These are phyloP conservation scores for Wallacemonas sp. DNA, from an alignment of 208 protist species.

Conservation along the genomic window DNA sequence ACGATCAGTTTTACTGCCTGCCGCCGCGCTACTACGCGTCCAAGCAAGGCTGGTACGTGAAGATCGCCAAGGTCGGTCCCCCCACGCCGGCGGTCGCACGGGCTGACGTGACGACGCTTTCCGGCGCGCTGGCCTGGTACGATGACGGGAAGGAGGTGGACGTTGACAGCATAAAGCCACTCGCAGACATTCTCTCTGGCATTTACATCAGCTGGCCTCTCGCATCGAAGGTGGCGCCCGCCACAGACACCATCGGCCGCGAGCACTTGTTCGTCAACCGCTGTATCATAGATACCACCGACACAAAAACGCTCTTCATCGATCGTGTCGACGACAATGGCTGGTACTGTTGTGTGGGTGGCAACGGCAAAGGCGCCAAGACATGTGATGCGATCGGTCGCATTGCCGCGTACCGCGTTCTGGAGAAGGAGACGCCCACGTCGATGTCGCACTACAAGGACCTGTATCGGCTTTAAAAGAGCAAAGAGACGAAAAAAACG, in stretches of 20 bases:
- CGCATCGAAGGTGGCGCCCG: constrained; percentile 4
- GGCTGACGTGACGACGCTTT: not conserved
- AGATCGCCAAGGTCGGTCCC: constrained; percentile 10
- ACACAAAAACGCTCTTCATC: constrained; percentile 7
- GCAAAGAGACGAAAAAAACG: not conserved
- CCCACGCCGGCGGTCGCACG: not conserved
- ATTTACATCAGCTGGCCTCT: constrained; percentile 1
- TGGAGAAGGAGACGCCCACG: constrained; percentile 13
- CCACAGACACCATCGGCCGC: not conserved
- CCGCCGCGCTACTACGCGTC: constrained; percentile 27
- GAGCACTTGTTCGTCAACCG: constrained; percentile 10
- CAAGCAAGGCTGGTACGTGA: constrained; percentile 19
- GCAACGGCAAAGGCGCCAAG: constrained; percentile 19
- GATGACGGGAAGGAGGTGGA: constrained; percentile 7
- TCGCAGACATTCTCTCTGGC: not conserved
- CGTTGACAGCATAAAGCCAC: not conserved
- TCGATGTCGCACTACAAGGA: not conserved
- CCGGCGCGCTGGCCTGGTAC: not conserved
- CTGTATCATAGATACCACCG: constrained; percentile 22
- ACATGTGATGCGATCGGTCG: constrained; percentile 27
- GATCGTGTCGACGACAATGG: constrained; percentile 13
- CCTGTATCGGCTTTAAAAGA: not conserved
- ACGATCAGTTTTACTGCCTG: constrained; percentile 20
- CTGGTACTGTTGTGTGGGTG: constrained; percentile 15
- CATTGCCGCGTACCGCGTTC: constrained; percentile 19